Base-by-base conservation (phyloP, 768 basidiomycete genomes). In the Cyclocybe cylindracea region DNA sequence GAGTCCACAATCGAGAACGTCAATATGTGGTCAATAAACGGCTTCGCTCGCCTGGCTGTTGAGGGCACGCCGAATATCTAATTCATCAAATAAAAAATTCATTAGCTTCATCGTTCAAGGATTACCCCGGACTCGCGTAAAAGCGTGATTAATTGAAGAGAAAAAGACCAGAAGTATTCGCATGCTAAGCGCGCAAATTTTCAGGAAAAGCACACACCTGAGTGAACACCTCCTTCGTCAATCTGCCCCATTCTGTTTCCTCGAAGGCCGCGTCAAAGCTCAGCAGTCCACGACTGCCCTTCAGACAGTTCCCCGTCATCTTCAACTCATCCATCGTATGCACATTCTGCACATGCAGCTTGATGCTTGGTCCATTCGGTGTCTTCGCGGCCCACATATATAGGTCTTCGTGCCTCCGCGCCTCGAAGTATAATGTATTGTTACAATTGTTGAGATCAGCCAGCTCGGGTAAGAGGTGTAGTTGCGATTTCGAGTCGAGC, bases 281-380 rank as follows among this genome's bases (percentile, higher is more conserved):
- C 57, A 98, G 72, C 48, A 98, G 73, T 4, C 95, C 96, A 47
- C 97, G 76, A 63, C 91, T 91, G 13, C 97, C 97, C 71, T 96
- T 97, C 59, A 99, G 71, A 70, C 97, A 99, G 69, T 99, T 98
- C 32, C 97, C 97, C 6, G 94, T 96, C 95, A 99, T 91, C 76
- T 98, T 98, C 58, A 99, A 78, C 70, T 99, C 97, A 72, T 98
- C 97, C 97, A 98, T 98, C 39, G 97, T 99, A 69, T 99, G 97
- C 48, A 96, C 80, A 65, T 98, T 99, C 72, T 97, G 95, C 11
- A 98, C 96, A 65, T 98, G 97, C 78, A 98, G 80, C 70, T 98
- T 98, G 65, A 95, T 85, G 64, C 91, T 95, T 10, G 97, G 97
- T 8, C 97, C 97, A 63, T 99, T 99, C 16, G 97, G 97, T 34